Conservation (phyloP, 768 basidiomycete species). For the Sporobolomyces phaffii region DNA sequence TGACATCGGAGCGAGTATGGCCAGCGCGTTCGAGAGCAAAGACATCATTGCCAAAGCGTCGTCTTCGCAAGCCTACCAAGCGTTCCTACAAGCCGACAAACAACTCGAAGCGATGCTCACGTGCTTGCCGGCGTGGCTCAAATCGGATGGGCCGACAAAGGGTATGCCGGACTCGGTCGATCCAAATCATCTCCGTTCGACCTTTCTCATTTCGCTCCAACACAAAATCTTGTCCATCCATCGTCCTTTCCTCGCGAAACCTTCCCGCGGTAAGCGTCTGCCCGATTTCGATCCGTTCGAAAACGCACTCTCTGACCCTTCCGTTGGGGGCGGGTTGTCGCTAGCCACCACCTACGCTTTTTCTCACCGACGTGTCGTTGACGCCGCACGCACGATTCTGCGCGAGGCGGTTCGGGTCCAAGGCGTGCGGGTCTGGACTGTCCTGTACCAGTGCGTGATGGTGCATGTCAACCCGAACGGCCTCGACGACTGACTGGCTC, state of each 20-base stretch:
- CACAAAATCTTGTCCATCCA: slow-evolving; percentile 38
- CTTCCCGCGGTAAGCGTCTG: slow-evolving; percentile 16
- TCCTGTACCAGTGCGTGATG: slow-evolving; percentile 19
- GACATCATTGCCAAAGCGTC: slow-evolving; percentile 12
- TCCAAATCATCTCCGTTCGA: slow-evolving; percentile 21
- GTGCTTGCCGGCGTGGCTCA: slow-evolving; percentile 23
- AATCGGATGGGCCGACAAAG: not conserved
- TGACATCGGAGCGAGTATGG: slow-evolving; percentile 30
- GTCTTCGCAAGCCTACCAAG: slow-evolving; percentile 15
- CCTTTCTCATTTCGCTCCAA: slow-evolving; percentile 28
- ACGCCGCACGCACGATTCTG: slow-evolving; percentile 29
- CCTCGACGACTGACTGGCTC: not conserved
- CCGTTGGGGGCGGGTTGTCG: no score
- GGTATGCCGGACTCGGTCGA: slow-evolving; percentile 5
- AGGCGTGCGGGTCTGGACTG: slow-evolving; percentile 23
- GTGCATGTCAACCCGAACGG: not conserved
- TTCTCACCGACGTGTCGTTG: slow-evolving; percentile 31
- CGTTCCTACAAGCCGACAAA: slow-evolving; percentile 31
- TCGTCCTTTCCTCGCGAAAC: slow-evolving; percentile 32
- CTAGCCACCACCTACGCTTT: slow-evolving; percentile 27
- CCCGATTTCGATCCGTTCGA: no score
- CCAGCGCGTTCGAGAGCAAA: slow-evolving; percentile 23
- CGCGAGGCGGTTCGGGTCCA: slow-evolving; percentile 18
- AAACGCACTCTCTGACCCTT: no score
- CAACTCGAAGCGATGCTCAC: slow-evolving; percentile 22